These are phyloP conservation scores for Catharanthus roseus DNA, from an alignment of 257 asterid species.

Conservation along the genomic window DNA sequence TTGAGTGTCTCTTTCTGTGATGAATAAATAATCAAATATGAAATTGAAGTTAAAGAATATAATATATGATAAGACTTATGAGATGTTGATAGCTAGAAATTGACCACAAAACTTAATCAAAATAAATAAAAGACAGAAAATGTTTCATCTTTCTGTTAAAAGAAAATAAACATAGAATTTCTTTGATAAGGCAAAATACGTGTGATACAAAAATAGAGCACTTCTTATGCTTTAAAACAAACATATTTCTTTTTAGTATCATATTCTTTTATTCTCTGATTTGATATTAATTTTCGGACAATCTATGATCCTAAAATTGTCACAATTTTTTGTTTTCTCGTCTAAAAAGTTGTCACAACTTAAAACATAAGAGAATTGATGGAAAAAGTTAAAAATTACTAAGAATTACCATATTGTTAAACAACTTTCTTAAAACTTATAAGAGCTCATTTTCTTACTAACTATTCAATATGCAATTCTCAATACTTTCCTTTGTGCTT, in stretches of 20 bases:
- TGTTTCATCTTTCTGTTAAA: background rate
- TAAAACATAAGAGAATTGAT: too few species aligned
- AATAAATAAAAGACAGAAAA: background rate
- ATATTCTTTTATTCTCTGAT: background rate
- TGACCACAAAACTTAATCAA: background rate
- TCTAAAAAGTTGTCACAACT: too few species aligned
- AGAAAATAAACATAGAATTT: background rate
- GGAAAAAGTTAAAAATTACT: too few species aligned
- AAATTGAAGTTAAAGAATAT: background rate
- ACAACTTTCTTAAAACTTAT: too few species aligned
- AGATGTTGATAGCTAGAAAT: background rate
- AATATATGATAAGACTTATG: background rate
- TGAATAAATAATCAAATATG: background rate
- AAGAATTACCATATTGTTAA: too few species aligned
- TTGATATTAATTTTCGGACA: too few species aligned
- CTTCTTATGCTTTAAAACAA: background rate
- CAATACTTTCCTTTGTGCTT: too few species aligned
- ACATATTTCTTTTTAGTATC: background rate
- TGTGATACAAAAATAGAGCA: background rate
- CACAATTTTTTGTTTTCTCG: too few species aligned
- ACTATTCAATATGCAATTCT: too few species aligned
- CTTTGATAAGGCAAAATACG: background rate
- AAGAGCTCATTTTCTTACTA: too few species aligned
- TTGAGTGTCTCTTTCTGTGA: conserved; percentile 2
- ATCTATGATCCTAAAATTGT: too few species aligned